Percentiles rank a stretch among this genome's conserved stretches.
Conservation (phyloP, 352 stramenopile species). For the Globisporangium polare region DNA sequence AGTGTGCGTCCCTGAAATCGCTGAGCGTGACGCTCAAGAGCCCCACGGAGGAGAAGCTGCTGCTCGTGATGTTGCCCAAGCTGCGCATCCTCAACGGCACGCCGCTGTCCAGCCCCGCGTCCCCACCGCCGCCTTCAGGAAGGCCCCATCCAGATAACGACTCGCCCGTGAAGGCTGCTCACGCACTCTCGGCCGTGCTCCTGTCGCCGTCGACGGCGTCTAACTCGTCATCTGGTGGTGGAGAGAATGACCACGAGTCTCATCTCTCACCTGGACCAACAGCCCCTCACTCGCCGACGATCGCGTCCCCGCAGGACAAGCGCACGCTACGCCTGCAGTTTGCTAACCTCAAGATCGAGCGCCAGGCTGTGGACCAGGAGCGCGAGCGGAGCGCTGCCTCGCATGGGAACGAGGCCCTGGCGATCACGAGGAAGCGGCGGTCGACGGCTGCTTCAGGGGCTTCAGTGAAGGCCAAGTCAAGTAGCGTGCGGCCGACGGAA, state of each 20-base stretch:
- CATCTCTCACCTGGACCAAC: background rate
- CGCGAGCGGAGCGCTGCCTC: background rate
- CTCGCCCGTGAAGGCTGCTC: constrained; percentile 13
- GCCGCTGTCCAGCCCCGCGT: constrained; percentile 15
- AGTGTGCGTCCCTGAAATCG: constrained; percentile 51
- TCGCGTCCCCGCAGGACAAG: constrained; percentile 33
- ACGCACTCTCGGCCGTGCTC: constrained; percentile 5
- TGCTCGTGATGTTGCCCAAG: constrained; percentile 50
- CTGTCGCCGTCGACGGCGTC: constrained; percentile 11
- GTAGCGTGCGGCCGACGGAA: constrained; percentile 43
- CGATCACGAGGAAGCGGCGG: background rate
- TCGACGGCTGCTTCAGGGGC: background rate
- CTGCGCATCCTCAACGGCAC: constrained; percentile 61
- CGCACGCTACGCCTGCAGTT: constrained; percentile 30
- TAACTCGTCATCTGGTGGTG: constrained; percentile 11
- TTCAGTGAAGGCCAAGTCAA: constrained; percentile 14
- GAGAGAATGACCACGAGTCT: background rate
- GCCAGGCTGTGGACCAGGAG: background rate
- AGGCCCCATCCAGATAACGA: too few species aligned
- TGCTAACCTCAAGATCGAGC: constrained; percentile 16
- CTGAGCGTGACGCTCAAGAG: constrained; percentile 49
- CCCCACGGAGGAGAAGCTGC: constrained; percentile 41
- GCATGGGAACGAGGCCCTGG: background rate
- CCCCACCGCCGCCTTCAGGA: constrained; percentile 17
- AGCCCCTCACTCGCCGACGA: background rate